phyloP scores from a whole-genome alignment of 169 alveolate genomes.

The Theileria parva region DNA sequence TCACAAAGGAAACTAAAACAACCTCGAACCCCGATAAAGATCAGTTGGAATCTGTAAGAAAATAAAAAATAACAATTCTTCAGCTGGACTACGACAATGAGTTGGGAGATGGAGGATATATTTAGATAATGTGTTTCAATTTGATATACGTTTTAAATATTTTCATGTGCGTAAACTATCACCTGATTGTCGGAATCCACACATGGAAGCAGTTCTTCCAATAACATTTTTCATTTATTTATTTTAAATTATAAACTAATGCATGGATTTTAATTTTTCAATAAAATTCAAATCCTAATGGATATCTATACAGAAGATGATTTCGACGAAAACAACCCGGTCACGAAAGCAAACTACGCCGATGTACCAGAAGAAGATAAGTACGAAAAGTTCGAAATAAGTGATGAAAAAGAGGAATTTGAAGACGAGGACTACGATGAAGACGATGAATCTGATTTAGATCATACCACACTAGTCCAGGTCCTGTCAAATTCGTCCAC shows the following conservation, averaged over 20 bases:
- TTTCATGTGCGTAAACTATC: not conserved
- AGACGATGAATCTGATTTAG: not conserved
- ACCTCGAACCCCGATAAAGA: not conserved
- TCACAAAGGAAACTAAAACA: not conserved
- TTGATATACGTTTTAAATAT: not conserved
- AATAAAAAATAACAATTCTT: not conserved
- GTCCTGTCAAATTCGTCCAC: not conserved
- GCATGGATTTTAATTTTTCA: not conserved
- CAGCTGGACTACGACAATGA: constrained; percentile 30
- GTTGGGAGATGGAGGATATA: constrained; percentile 13
- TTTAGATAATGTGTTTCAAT: not conserved
- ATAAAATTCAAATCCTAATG: not conserved
- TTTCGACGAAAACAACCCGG: constrained; percentile 4
- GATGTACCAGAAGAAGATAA: constrained; percentile 10
- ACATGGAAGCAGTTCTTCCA: not conserved
- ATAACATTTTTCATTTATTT: not conserved
- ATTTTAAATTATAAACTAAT: not conserved
- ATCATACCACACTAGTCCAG: not conserved
- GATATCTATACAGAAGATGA: not conserved
- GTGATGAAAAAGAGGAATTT: not conserved
- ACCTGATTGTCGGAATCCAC: not conserved
- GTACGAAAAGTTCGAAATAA: constrained; percentile 1
- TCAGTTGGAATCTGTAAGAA: constrained; percentile 16
- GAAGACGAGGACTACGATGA: constrained; percentile 20
- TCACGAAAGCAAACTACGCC: not conserved